A percentile compares a stretch with the other conserved stretches of the same genome.
These are phyloP conservation scores for Neospora caninum DNA, from an alignment of 169 alveolate species.

Conservation along the genomic window DNA sequence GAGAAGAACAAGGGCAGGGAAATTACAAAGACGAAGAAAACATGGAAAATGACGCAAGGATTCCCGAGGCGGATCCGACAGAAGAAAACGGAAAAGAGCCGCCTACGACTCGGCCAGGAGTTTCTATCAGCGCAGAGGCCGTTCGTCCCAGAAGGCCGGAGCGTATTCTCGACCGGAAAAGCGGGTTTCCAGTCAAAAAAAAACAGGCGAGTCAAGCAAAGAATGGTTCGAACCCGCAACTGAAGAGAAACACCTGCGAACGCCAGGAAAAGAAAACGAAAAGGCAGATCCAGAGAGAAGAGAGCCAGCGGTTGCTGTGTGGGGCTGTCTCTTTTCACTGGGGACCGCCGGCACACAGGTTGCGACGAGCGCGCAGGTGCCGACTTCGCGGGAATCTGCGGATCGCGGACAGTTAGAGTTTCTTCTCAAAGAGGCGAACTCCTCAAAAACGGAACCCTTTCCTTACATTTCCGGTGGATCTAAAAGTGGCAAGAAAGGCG, in stretches of 20 bases:
- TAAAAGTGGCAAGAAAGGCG: no score
- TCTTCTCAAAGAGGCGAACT: no score
- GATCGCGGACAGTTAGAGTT: no score
- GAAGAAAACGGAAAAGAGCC: neutral
- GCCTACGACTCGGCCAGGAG: neutral
- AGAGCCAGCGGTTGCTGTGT: neutral
- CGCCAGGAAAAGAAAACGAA: neutral
- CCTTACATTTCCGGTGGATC: no score
- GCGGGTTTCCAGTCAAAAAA: neutral
- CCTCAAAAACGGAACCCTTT: no score
- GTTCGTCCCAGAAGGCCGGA: neutral
- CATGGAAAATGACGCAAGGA: no score
- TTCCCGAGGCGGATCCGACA: no score
- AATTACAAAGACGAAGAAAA: no score
- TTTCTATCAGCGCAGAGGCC: neutral
- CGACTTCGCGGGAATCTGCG: no score
- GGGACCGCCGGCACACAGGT: no score
- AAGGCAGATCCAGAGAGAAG: neutral
- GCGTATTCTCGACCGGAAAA: neutral
- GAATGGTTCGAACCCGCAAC: neutral
- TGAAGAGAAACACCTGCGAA: neutral
- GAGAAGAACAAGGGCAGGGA: no score
- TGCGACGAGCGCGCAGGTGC: no score
- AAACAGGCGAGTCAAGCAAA: neutral
- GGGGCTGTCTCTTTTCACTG: neutral